Percentiles rank a stretch among this genome's conserved stretches.
These are phyloP conservation scores for Blepharisma stoltei DNA, from an alignment of 73 alveolate genomes.

Conservation along the genomic window DNA sequence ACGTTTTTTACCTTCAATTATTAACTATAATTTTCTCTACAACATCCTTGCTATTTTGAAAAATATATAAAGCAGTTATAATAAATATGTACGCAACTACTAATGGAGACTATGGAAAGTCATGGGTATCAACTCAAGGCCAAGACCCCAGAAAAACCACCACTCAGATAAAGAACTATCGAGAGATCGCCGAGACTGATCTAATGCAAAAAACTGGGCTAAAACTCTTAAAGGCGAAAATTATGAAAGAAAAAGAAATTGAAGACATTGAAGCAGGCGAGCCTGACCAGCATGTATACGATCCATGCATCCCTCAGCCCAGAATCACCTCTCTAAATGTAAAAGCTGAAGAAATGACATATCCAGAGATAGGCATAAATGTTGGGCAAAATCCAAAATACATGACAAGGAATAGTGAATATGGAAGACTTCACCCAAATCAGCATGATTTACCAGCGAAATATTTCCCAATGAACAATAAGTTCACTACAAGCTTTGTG, in stretches of 20 bases:
- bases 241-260: constrained; percentile 26
- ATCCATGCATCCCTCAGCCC: constrained; percentile 26
- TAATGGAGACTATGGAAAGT: constrained; percentile 28
- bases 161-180: background rate
- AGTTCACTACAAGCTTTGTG: constrained; percentile 25
- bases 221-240: constrained; percentile 12
- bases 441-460: constrained; percentile 23
- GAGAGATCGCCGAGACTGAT: constrained; percentile 23
- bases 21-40: no score
- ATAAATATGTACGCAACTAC: background rate
- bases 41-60: no score
- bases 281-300: background rate
- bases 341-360: constrained; percentile 30
- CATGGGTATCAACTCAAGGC: constrained; percentile 29
- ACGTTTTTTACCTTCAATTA: no score
- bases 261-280: constrained; percentile 21
- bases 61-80: no score
- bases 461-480: constrained; percentile 26
- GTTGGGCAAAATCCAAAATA: constrained; percentile 8
- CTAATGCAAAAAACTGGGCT: constrained; percentile 28
- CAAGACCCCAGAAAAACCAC: constrained; percentile 3
- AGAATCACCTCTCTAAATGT: background rate
- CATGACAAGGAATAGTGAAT: constrained; percentile 18
- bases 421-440: constrained; percentile 21
- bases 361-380: constrained; percentile 14